Evolutionary conservation across 768 basidiomycete species (phyloP), one percentile per base, ranked within the genome.

Genomic region (Chalciporus sphaerocephalus): DNA sequence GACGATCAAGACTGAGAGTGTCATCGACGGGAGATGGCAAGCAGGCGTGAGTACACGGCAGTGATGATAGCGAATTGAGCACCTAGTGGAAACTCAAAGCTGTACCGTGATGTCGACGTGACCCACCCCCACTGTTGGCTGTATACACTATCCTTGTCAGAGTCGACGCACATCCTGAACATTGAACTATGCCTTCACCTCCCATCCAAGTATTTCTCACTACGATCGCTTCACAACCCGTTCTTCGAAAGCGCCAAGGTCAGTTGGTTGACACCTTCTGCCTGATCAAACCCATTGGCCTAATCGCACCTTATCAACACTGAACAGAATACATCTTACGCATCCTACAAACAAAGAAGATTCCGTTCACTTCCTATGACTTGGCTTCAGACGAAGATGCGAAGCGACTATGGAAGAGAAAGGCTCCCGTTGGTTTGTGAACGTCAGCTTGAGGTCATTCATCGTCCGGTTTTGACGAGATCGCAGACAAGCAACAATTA

Each of bases 271-370:
- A n/a, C 7, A 24, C 32, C n/a, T 9, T 12, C 30, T 20, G 12
- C n/a, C 17, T 12, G 32, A 43, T 44, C 6, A 32, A 7, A n/a
- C n/a, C 30, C n/a, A 32, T 13, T 5, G 10, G 5, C 13, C 9
- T 27, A 17, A 23, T 23, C 7, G 32, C 42, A 16, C 28, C 11
- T 15, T 35, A 6, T 41, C 30, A 24, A 9, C 23, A 27, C 63
- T 90, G 90, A 92, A 59, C 63, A 91, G 90, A 92, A 59, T 91
- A 89, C 59, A 69, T 92, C 34, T 62, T 92, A 44, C 81, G 90
- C 40, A 86, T 85, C 43, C 71, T 92, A 42, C 90, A 92, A 65
- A 81, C 84, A 62, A 88, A 89, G 78, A 91, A 87, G 71, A 86
- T 92, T 40, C 74, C 80, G 6, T 92, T 84, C 67, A 81, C 71